Evolutionary conservation across 192 early-diverging fungal genomes (phyloP).

Genomic region (Mortierella alpina): DNA sequence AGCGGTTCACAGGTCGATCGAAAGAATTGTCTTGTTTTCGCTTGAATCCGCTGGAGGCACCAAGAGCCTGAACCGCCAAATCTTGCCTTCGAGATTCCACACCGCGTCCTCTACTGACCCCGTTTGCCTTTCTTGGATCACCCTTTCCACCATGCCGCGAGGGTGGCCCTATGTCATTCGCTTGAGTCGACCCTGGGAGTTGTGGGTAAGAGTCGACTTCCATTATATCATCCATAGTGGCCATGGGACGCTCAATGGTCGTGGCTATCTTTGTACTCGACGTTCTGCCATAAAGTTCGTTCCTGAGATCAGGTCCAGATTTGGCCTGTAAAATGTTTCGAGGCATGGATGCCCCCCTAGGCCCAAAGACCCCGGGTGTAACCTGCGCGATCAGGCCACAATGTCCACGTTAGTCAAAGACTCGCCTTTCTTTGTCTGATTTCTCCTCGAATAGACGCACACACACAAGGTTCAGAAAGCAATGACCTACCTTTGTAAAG

Average conservation of each 20-base stretch:
- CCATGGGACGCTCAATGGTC: conserved; percentile 18
- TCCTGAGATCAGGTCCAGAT: conserved; percentile 7
- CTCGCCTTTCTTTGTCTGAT: too few species aligned
- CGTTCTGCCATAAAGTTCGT: conserved; percentile 20
- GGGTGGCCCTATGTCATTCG: neutral
- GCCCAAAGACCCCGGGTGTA: conserved; percentile 22
- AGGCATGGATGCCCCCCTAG: conserved; percentile 12
- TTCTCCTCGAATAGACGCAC: neutral
- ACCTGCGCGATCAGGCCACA: conserved; percentile 2
- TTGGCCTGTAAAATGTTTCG: conserved; percentile 25
- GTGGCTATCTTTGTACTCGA: conserved; percentile 8
- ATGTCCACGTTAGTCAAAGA: neutral
- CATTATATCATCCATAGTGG: conserved; percentile 21
- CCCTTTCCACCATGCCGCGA: too few species aligned
- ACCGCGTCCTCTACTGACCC: too few species aligned
- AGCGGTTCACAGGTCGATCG: neutral
- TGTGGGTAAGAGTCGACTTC: conserved; percentile 21
- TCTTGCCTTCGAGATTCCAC: too few species aligned
- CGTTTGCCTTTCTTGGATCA: too few species aligned
- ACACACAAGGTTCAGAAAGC: neutral
- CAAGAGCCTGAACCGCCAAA: too few species aligned
- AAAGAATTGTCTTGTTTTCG: conserved; percentile 1
- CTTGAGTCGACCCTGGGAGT: neutral
- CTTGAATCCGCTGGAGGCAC: neutral
- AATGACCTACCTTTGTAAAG: conserved; percentile 44